Evolutionary conservation across 2,329 filamentous ascomycete species (phyloP).

Genomic region (Neonectria magnoliae): DNA sequence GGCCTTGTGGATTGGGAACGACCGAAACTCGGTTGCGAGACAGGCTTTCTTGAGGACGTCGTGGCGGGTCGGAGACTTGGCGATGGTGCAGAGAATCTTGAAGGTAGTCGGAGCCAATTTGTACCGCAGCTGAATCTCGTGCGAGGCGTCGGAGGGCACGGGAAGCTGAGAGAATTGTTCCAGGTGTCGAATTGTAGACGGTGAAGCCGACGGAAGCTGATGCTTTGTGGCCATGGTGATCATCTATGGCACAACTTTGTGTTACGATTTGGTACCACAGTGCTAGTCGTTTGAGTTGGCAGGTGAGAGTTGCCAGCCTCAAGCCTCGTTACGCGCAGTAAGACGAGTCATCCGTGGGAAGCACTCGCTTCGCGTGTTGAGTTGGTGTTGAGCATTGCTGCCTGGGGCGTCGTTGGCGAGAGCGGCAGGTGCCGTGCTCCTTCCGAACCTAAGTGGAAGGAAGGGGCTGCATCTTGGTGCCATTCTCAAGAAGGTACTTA

Average conservation of each 20-base stretch:
- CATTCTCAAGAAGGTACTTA: neutral
- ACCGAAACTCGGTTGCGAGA: constrained; percentile 50
- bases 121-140: constrained; percentile 49
- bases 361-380: neutral
- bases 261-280: neutral
- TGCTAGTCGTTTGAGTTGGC: too few species aligned
- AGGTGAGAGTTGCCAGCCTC: neutral
- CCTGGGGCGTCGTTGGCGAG: constrained; percentile 3
- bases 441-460: neutral
- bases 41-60: constrained; percentile 52
- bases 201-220: neutral
- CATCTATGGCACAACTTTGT: neutral
- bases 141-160: constrained; percentile 11
- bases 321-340: neutral
- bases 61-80: constrained; percentile 41
- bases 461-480: too few species aligned
- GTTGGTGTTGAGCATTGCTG: neutral
- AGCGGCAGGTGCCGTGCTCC: constrained; percentile 1
- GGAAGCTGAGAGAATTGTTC: neutral
- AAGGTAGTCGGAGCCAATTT: constrained; percentile 47
- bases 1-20: constrained; percentile 48
- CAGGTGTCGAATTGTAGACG: neutral
- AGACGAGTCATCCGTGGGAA: neutral
- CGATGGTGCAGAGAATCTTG: constrained; percentile 43
- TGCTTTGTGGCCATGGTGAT: constrained; percentile 7